A percentile compares a stretch with the other conserved stretches of the same genome.
Conservation (phyloP, 192 early-diverging fungal genomes). For the Dimargaris cristalligena region DNA sequence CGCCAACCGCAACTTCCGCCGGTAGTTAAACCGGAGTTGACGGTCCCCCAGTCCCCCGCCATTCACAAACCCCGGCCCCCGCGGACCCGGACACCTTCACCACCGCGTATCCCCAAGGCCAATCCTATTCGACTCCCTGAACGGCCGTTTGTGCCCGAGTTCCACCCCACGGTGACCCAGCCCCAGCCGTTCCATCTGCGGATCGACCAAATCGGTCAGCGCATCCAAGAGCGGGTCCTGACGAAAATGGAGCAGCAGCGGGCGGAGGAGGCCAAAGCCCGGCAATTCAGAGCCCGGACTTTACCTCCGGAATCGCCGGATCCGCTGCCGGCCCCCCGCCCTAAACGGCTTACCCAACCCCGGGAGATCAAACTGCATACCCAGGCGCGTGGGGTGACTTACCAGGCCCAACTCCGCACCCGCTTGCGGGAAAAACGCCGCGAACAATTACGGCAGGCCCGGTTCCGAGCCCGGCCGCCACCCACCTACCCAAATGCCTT, state of each 20-base stretch:
- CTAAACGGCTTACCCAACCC: not conserved
- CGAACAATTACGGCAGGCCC: not conserved
- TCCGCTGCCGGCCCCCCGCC: not conserved
- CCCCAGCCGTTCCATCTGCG: constrained; percentile 6
- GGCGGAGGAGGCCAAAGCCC: not conserved
- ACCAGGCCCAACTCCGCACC: not conserved
- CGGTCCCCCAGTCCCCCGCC: not conserved
- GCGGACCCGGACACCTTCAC: not conserved
- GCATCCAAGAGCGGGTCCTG: not conserved
- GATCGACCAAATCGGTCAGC: constrained; percentile 1
- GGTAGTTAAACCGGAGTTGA: not conserved
- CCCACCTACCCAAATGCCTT: not conserved
- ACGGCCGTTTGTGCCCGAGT: not conserved
- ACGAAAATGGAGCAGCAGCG: not conserved
- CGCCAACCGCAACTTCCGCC: not conserved
- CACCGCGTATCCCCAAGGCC: not conserved
- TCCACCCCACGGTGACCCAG: not conserved
- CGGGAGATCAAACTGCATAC: not conserved
- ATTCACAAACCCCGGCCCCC: not conserved
- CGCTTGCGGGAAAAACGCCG: not conserved
- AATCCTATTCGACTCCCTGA: no score
- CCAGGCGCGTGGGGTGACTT: not conserved
- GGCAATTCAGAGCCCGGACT: not conserved
- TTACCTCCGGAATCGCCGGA: not conserved
- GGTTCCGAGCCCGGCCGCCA: not conserved